phyloP scores from a whole-genome alignment of 108 stramenopile genomes.

The Discostella pseudostelligera region DNA sequence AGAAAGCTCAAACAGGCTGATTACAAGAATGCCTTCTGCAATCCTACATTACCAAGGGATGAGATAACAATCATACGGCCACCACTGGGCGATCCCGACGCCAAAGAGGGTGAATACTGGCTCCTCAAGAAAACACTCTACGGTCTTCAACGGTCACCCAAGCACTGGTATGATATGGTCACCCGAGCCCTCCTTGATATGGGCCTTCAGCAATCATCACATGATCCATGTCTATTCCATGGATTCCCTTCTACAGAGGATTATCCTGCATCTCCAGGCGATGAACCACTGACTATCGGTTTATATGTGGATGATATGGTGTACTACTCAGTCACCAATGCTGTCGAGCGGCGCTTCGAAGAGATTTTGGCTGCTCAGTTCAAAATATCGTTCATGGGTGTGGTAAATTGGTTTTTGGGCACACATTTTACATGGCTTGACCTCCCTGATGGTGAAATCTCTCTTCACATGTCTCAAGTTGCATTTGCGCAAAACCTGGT shows the following conservation, averaged over 20 bases:
- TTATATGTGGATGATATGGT: constrained; percentile 20
- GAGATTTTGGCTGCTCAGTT: not conserved
- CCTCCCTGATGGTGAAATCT: constrained; percentile 3
- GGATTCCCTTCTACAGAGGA: not conserved
- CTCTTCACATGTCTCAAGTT: constrained; percentile 24
- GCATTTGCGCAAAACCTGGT: constrained; percentile 12
- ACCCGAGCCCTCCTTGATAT: not conserved
- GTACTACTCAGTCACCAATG: constrained; percentile 5
- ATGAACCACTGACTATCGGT: not conserved
- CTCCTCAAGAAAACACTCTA: constrained; percentile 27
- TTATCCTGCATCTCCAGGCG: not conserved
- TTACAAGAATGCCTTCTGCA: constrained; percentile 44
- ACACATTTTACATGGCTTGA: constrained; percentile 17
- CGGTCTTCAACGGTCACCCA: constrained; percentile 8
- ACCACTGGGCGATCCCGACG: constrained; percentile 17
- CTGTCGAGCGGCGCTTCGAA: not conserved
- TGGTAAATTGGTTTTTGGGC: constrained; percentile 20
- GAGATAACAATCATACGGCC: constrained; percentile 13
- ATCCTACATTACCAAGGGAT: constrained; percentile 14
- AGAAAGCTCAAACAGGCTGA: constrained; percentile 32
- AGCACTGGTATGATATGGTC: constrained; percentile 36
- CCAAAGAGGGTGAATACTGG: constrained; percentile 18
- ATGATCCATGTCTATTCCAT: constrained; percentile 32
- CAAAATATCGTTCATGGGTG: constrained; percentile 17
- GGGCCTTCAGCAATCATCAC: constrained; percentile 16